These are phyloP conservation scores for Fusarium sp. DNA, from an alignment of 2,329 filamentous ascomycete genomes.

Conservation along the genomic window DNA sequence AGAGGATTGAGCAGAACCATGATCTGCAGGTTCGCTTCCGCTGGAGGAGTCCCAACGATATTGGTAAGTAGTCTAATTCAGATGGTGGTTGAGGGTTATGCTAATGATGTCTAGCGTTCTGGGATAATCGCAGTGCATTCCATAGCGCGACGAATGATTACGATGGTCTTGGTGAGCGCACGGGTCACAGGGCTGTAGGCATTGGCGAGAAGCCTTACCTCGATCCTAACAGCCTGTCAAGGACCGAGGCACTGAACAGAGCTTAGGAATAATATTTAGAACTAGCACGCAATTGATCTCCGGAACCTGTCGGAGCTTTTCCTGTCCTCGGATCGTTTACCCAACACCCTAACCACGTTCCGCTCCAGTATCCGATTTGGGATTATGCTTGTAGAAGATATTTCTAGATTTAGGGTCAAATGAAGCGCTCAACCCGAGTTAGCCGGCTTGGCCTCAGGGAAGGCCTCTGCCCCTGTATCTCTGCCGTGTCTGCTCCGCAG, in stretches of 20 bases:
- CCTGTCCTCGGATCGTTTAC: too few relatives aligned
- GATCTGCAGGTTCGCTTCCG: constrained; percentile 59
- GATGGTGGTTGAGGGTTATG: fast-evolving
- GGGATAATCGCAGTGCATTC: constrained; percentile 69
- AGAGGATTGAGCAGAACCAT: constrained; percentile 56
- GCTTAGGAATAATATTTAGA: not conserved
- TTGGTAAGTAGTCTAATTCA: constrained; percentile 18
- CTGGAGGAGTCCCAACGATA: constrained; percentile 56
- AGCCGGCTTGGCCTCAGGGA: too few relatives aligned
- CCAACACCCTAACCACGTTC: too few relatives aligned
- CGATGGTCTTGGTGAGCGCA: constrained; percentile 58
- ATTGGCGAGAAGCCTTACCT: constrained; percentile 65
- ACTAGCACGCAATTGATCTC: too few relatives aligned
- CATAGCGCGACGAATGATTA: constrained; percentile 69
- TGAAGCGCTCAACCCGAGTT: too few relatives aligned
- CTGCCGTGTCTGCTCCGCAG: too few relatives aligned
- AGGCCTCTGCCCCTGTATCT: too few relatives aligned
- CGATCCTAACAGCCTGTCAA: constrained; percentile 59
- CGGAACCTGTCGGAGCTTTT: too few relatives aligned
- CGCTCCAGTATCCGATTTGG: too few relatives aligned
- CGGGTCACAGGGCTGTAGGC: constrained; percentile 62
- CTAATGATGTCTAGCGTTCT: constrained; percentile 55
- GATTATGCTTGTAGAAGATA: too few relatives aligned
- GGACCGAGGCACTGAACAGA: constrained; percentile 36
- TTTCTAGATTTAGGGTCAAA: too few relatives aligned